Evolutionary conservation across 225 moss, liverwort and hornwort species (phyloP).

Genomic region (Climacium dendroides): DNA sequence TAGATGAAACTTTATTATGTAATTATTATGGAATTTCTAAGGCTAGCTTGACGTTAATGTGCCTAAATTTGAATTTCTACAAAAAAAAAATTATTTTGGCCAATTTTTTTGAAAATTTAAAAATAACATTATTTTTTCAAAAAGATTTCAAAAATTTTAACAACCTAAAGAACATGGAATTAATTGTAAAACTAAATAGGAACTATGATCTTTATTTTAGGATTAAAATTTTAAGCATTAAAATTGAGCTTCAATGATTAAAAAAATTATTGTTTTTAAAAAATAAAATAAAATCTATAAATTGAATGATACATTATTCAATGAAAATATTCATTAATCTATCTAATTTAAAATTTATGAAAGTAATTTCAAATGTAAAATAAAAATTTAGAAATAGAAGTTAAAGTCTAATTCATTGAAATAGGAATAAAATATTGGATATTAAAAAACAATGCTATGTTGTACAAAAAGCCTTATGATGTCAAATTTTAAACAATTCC

Average conservation of each 20-base stretch:
- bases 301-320: neutral
- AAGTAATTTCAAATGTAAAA: neutral
- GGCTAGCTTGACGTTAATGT: neutral
- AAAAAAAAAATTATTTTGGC: no score
- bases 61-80: no score
- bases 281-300: no score
- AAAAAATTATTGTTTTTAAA: neutral
- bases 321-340: neutral
- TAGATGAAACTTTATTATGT: neutral
- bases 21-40: neutral
- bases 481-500: neutral
- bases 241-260: neutral
- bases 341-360: neutral
- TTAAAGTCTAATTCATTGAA: neutral
- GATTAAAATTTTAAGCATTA: accelerated
- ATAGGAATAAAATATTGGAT: neutral
- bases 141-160: neutral
- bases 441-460: neutral
- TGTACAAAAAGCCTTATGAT: neutral
- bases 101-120: no score
- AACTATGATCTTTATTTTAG: neutral
- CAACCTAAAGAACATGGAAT: accelerated
- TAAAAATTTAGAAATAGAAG: neutral
- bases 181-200: no score
- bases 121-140: accelerated